These are phyloP conservation scores for Trypanosoma vivax DNA, from an alignment of 208 protist species.

Conservation along the genomic window DNA sequence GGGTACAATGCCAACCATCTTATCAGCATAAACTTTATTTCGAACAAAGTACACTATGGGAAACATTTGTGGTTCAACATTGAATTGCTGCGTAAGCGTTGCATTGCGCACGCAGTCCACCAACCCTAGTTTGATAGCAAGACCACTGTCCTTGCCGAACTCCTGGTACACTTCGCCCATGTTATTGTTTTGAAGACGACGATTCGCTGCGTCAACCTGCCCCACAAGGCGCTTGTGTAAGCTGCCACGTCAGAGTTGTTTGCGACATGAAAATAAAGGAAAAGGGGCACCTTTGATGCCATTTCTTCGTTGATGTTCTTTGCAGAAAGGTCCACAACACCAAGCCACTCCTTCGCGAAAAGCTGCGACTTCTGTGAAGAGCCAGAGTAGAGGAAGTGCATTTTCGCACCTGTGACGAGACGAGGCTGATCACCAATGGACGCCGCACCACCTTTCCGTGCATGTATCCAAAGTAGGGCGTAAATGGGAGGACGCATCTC, in stretches of 20 bases:
- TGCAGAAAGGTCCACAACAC: conserved; percentile 59
- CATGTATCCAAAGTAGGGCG: too few relatives aligned
- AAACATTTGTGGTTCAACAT: conserved; percentile 71
- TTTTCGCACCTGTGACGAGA: not conserved
- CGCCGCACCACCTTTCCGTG: not conserved
- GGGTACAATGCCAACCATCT: conserved; percentile 67
- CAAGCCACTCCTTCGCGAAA: conserved; percentile 12
- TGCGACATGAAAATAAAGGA: conserved; percentile 78
- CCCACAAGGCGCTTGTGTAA: conserved; percentile 55
- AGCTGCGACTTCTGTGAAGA: not conserved
- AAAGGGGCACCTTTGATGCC: conserved; percentile 65
- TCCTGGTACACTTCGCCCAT: conserved; percentile 66
- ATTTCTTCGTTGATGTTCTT: conserved; percentile 70
- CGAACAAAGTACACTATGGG: conserved; percentile 81
- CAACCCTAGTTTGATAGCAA: conserved; percentile 79
- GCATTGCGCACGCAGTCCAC: conserved; percentile 72
- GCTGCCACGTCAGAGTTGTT: conserved; percentile 62
- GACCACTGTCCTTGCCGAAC: conserved; percentile 65
- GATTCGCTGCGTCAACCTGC: conserved; percentile 73
- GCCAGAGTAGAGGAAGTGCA: not conserved
- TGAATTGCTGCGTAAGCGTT: conserved; percentile 54
- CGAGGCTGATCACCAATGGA: not conserved
- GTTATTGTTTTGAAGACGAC: conserved; percentile 29
- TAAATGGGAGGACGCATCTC: conserved; percentile 5
- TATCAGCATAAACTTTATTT: conserved; percentile 58